These are phyloP conservation scores for Catunica adiposa DNA, from an alignment of 2,329 filamentous ascomycete species.

Conservation along the genomic window DNA sequence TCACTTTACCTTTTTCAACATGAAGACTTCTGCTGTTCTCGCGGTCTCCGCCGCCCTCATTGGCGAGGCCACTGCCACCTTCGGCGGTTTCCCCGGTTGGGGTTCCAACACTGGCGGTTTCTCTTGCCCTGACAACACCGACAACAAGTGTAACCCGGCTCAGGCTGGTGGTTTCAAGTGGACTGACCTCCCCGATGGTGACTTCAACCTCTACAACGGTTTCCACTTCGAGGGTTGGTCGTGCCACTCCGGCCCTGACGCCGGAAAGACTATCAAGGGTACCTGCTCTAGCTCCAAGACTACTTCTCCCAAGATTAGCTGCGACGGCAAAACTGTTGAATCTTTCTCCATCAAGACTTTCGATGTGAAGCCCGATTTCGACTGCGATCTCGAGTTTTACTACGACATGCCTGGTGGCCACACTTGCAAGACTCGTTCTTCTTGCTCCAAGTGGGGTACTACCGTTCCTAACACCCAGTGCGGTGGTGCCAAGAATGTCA, in stretches of 20 bases:
- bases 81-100: slow-evolving; percentile 17
- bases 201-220: slow-evolving; percentile 49
- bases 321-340: slow-evolving; percentile 27
- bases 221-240: slow-evolving; percentile 60
- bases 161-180: slow-evolving; percentile 61
- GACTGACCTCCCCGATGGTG: slow-evolving; percentile 42
- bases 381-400: slow-evolving; percentile 68
- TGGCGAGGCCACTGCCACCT: slow-evolving; percentile 33
- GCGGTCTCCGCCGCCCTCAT: slow-evolving; percentile 33
- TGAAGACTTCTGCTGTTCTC: slow-evolving; percentile 36
- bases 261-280: slow-evolving; percentile 45
- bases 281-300: slow-evolving; percentile 29
- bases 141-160: slow-evolving; percentile 60
- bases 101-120: slow-evolving; percentile 25
- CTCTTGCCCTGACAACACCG: slow-evolving; percentile 51
- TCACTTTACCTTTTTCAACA: slow-evolving; percentile 18
- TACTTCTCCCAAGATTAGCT: slow-evolving; percentile 42
- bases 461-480: slow-evolving; percentile 73
- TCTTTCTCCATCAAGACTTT: slow-evolving; percentile 63
- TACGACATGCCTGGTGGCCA: slow-evolving; percentile 74
- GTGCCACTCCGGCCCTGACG: slow-evolving; percentile 33
- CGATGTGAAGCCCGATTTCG: slow-evolving; percentile 56
- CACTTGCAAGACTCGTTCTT: slow-evolving; percentile 59
- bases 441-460: slow-evolving; percentile 51
- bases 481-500: slow-evolving; percentile 73